A percentile compares a stretch with the other conserved stretches of the same genome.
Evolutionary conservation across 345 rosid species (phyloP).

Genomic region (Rhizophora mangle): DNA sequence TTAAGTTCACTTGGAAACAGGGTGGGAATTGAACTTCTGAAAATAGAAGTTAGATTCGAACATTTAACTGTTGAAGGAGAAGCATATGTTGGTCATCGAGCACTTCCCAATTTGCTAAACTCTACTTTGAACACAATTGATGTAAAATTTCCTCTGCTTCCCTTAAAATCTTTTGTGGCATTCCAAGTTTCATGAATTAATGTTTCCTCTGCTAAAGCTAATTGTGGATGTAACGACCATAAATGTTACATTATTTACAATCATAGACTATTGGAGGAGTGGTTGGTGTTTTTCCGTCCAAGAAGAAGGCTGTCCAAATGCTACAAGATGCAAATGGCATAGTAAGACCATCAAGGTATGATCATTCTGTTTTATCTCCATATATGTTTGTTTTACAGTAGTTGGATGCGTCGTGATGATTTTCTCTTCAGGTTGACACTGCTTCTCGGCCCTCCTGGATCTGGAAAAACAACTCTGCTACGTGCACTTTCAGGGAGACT

Average conservation of each 20-base stretch:
- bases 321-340: conserved; percentile 34
- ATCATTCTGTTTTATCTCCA: background rate
- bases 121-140: conserved; percentile 33
- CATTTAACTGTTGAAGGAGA: conserved; percentile 38
- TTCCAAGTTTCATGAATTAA: too few species aligned
- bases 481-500: conserved; percentile 1
- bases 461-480: conserved; percentile 11
- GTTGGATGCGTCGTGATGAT: background rate
- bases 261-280: conserved; percentile 28
- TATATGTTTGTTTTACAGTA: background rate
- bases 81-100: conserved; percentile 40
- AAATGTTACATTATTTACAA: background rate
- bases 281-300: conserved; percentile 33
- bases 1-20: conserved; percentile 7
- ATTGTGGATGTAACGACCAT: background rate
- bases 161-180: too few species aligned
- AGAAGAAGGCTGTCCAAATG: conserved; percentile 37
- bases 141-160: conserved; percentile 17
- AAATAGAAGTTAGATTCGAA: conserved; percentile 43
- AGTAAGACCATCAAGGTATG: conserved; percentile 41
- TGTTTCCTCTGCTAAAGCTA: too few species aligned
- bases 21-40: conserved; percentile 42
- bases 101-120: conserved; percentile 42
- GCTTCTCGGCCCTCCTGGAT: conserved; percentile 6
- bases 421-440: conserved; percentile 1